Conservation (phyloP, 768 basidiomycete species). For the Panellus pusillus region DNA sequence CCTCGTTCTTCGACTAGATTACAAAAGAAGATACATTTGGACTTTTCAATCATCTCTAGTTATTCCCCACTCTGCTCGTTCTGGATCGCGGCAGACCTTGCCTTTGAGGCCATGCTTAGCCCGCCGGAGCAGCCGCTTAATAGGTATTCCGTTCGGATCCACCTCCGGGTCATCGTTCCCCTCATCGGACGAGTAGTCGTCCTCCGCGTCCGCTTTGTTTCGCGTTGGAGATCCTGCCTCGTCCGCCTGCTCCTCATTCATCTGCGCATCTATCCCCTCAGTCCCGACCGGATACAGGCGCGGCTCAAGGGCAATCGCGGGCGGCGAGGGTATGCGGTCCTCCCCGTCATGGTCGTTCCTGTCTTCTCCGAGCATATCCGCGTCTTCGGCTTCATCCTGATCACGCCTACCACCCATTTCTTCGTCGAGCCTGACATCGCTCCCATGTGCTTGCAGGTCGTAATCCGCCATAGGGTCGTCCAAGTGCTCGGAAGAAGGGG, state of each 20-base stretch:
- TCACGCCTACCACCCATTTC: not conserved
- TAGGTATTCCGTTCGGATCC: not conserved
- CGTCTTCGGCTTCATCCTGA: not conserved
- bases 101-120: slow-evolving; percentile 8
- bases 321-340: not conserved
- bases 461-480: not conserved
- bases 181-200: slow-evolving; percentile 7
- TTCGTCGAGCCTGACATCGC: not conserved
- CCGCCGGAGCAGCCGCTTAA: not conserved
- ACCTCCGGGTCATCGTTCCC: not conserved
- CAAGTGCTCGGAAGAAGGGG: not conserved
- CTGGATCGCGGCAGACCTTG: no score
- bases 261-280: slow-evolving; percentile 3
- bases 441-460: not conserved
- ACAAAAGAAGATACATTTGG: no score
- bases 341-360: not conserved
- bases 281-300: slow-evolving; percentile 12
- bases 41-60: no score
- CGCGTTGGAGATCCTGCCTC: not conserved
- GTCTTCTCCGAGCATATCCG: not conserved
- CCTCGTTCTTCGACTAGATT: no score
- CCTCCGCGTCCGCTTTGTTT: not conserved
- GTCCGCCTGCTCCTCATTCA: slow-evolving; percentile 9
- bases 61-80: no score
- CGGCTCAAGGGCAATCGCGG: slow-evolving; percentile 4